Conservation (phyloP, 345 rosid genomes). For the Cardamine resedifolia region DNA sequence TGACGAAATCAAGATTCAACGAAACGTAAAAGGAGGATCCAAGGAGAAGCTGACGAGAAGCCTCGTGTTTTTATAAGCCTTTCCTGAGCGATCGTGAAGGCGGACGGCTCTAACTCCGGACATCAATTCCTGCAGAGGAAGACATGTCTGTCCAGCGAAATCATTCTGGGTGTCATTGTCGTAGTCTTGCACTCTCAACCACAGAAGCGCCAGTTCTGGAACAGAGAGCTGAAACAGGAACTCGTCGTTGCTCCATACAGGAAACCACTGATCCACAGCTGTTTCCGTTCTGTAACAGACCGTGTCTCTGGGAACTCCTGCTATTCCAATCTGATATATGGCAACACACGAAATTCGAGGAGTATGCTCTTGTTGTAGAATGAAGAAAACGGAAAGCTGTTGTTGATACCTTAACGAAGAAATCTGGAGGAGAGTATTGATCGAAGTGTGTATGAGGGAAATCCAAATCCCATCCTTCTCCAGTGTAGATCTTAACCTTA, state of each 20-base stretch:
- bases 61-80: constrained; percentile 50
- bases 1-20: constrained; percentile 4
- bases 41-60: constrained; percentile 44
- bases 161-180: constrained; percentile 75
- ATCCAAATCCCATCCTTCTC: constrained; percentile 84
- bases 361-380: background rate
- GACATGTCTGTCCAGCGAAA: constrained; percentile 83
- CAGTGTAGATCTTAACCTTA: constrained; percentile 69
- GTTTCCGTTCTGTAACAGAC: constrained; percentile 60
- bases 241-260: constrained; percentile 64
- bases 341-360: background rate
- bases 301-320: constrained; percentile 69
- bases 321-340: constrained; percentile 61
- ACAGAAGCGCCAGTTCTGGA: constrained; percentile 76
- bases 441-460: constrained; percentile 70
- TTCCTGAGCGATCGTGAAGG: constrained; percentile 54
- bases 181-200: constrained; percentile 65
- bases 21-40: constrained; percentile 31
- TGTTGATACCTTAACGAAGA: constrained; percentile 55
- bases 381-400: background rate
- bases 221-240: constrained; percentile 70
- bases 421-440: constrained; percentile 80
- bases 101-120: constrained; percentile 70
- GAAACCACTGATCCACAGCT: constrained; percentile 70
- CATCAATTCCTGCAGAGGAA: constrained; percentile 64